phyloP scores from a whole-genome alignment of 345 rosid species.

The Melastoma malabathricum region DNA sequence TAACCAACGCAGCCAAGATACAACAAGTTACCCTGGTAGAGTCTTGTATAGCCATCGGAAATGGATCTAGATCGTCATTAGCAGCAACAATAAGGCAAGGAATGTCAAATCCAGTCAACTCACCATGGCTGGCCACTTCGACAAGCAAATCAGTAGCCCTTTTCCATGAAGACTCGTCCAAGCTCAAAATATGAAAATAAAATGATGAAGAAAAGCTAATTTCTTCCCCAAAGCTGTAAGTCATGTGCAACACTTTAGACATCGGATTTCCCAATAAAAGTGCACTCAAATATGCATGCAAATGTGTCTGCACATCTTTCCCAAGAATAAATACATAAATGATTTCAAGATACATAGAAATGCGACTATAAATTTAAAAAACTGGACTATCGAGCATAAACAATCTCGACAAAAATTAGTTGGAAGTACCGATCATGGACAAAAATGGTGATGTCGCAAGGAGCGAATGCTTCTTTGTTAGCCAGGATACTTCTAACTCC shows the following conservation, averaged over 20 bases:
- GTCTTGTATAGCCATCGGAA: constrained; percentile 82
- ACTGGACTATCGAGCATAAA: too few species aligned
- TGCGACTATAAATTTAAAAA: too few species aligned
- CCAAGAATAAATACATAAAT: too few species aligned
- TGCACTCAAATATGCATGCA: too few species aligned
- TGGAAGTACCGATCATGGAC: constrained; percentile 67
- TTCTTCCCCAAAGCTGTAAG: too few species aligned
- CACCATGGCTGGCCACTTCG: constrained; percentile 83
- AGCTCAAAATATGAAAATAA: constrained; percentile 24
- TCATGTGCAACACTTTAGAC: too few species aligned
- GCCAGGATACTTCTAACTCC: constrained; percentile 48
- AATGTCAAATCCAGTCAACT: constrained; percentile 82
- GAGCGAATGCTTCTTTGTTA: constrained; percentile 65
- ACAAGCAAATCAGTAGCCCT: constrained; percentile 76
- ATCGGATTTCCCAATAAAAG: too few species aligned
- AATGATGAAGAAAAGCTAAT: too few species aligned
- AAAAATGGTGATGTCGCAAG: constrained; percentile 83
- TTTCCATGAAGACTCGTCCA: constrained; percentile 76
- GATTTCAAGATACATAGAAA: too few species aligned
- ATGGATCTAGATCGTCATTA: constrained; percentile 87
- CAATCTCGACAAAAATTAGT: not conserved
- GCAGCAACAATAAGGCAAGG: constrained; percentile 94
- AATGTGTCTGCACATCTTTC: too few species aligned
- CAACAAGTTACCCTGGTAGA: constrained; percentile 60
- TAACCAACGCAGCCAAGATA: not conserved